Percentiles rank a stretch among this genome's conserved stretches.
phyloP scores from a whole-genome alignment of 2,329 filamentous ascomycete species.

The Drechslerella coelobrocha region DNA sequence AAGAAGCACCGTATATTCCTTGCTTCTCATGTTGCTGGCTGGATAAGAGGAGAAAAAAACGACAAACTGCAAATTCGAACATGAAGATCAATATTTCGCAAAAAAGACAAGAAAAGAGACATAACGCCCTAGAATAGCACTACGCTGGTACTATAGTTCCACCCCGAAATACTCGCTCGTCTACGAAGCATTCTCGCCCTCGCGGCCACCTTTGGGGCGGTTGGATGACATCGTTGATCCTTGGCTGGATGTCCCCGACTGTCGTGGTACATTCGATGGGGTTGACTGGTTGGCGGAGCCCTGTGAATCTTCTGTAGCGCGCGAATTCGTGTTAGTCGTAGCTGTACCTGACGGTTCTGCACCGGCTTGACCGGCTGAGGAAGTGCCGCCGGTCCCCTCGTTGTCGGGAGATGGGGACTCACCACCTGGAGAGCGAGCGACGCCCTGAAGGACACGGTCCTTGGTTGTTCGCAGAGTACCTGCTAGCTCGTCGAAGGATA shows the following conservation, averaged over 20 bases:
- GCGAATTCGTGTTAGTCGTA: conserved; percentile 26
- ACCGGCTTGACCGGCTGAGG: too few species aligned
- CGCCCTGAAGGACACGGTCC: conserved; percentile 45
- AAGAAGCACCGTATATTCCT: too few species aligned
- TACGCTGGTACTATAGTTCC: not conserved
- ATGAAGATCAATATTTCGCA: too few species aligned
- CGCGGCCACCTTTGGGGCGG: not conserved
- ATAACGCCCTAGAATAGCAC: not conserved
- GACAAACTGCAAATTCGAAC: too few species aligned
- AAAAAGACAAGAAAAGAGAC: not conserved
- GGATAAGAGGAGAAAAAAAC: too few species aligned
- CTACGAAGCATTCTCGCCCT: not conserved
- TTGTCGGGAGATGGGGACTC: conserved; percentile 28
- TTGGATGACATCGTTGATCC: not conserved
- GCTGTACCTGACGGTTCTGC: conserved; percentile 6
- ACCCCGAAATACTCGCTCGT: not conserved
- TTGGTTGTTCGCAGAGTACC: conserved; percentile 42
- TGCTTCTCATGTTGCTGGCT: too few species aligned
- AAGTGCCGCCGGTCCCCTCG: conserved; percentile 5
- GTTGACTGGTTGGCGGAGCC: not conserved
- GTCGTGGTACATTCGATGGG: not conserved
- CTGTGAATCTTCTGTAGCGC: conserved; percentile 28
- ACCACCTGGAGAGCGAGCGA: conserved; percentile 40
- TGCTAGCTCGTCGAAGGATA: conserved; percentile 46
- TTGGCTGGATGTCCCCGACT: not conserved